Conservation (phyloP, 2,329 filamentous ascomycete species). For the Cladophialophora bantiana region DNA sequence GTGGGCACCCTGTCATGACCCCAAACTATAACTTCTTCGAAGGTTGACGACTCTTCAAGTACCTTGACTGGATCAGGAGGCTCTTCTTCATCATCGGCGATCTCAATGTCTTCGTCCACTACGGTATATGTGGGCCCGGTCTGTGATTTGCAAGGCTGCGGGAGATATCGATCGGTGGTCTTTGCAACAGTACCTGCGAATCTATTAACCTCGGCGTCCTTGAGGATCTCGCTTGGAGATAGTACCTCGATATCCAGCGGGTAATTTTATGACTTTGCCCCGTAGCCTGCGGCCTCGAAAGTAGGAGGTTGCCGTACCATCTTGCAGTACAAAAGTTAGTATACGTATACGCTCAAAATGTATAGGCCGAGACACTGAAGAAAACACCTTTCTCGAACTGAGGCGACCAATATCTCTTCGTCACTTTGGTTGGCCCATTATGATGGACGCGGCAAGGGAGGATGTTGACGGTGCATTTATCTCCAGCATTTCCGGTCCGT, state of each 20-base stretch:
- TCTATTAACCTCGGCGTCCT: conserved; percentile 1
- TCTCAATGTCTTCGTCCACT: conserved; percentile 39
- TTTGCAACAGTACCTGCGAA: conserved; percentile 64
- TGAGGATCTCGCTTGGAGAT: not conserved
- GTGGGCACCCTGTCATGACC: conserved; percentile 74
- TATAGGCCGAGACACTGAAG: conserved; percentile 3
- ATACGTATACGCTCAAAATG: not conserved
- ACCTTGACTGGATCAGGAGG: conserved; percentile 59
- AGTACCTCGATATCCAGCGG: conserved; percentile 70
- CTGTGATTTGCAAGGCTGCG: conserved; percentile 24
- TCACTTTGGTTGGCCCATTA: conserved; percentile 71
- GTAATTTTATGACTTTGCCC: conserved; percentile 71
- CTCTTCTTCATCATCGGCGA: conserved; percentile 53
- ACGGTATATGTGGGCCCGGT: conserved; percentile 21
- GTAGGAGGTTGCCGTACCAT: conserved; percentile 65
- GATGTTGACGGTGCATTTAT: conserved; percentile 60
- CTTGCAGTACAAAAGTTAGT: conserved; percentile 46
- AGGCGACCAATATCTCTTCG: conserved; percentile 75
- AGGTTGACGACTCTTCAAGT: conserved; percentile 70
- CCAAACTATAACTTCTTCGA: conserved; percentile 83
- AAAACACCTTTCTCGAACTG: conserved; percentile 52
- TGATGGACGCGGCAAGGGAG: conserved; percentile 83
- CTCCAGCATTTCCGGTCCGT: conserved; percentile 24
- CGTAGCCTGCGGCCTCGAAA: conserved; percentile 82
- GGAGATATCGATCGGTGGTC: conserved; percentile 44